Percentiles rank a stretch among this genome's conserved stretches.
Evolutionary conservation across 164 flowering plant genomes (phyloP).

Genomic region (Vitis labrusca): DNA sequence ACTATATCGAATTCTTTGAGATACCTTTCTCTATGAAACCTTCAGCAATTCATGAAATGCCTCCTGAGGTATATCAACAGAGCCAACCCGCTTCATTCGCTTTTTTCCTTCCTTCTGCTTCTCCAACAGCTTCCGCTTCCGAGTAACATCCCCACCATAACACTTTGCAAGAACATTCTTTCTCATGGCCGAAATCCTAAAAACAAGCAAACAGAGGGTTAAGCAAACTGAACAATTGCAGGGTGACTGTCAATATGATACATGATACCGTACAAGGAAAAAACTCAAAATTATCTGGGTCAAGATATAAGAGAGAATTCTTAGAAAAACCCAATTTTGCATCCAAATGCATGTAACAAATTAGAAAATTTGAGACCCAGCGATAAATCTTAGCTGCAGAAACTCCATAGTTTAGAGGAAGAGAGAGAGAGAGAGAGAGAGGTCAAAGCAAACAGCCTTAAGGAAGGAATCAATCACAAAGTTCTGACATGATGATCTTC

Average conservation of each 20-base stretch:
- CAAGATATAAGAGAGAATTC: neutral
- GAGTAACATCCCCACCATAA: slow-evolving; percentile 90
- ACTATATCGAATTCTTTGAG: neutral
- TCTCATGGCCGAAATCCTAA: slow-evolving; percentile 87
- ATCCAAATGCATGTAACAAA: too few species aligned
- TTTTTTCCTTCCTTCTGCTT: slow-evolving; percentile 99
- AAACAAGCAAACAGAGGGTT: slow-evolving; percentile 3
- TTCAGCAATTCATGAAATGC: slow-evolving; percentile 88
- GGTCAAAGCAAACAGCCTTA: neutral
- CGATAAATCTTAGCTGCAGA: too few species aligned
- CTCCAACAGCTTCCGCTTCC: slow-evolving; percentile 91
- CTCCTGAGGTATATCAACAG: slow-evolving; percentile 96
- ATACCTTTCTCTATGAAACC: slow-evolving; percentile 43
- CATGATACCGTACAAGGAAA: neutral
- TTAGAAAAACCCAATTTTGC: too few species aligned
- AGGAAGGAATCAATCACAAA: neutral
- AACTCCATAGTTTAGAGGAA: too few species aligned
- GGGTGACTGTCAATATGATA: neutral
- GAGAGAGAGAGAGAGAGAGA: neutral
- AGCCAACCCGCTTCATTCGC: slow-evolving; percentile 97
- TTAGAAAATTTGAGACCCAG: too few species aligned
- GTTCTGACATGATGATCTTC: neutral
- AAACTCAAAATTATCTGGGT: neutral
- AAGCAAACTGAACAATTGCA: neutral
- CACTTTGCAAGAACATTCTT: slow-evolving; percentile 99